These are phyloP conservation scores for Daldinia loculata DNA, from an alignment of 495 filamentous ascomycete species.

Conservation along the genomic window DNA sequence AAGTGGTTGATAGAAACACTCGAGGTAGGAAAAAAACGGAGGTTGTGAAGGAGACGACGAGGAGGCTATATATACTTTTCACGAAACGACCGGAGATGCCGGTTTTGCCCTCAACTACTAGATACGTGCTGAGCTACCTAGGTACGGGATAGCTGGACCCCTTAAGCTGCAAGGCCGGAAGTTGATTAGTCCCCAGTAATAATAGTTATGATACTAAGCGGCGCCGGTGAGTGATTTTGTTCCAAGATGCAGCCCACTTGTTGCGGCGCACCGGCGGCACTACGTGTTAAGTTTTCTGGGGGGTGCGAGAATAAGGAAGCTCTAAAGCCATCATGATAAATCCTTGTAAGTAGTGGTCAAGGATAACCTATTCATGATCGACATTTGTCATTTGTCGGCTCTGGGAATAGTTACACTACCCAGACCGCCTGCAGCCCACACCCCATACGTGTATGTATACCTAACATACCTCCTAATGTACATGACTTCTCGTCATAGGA, in stretches of 20 bases:
- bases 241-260: slow-evolving; percentile 29
- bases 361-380: slow-evolving; percentile 27
- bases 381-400: slow-evolving; percentile 33
- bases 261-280: slow-evolving; percentile 14
- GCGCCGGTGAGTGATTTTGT: slow-evolving; percentile 41
- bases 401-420: slow-evolving; percentile 29
- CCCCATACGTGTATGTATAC: neutral
- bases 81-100: slow-evolving; percentile 25
- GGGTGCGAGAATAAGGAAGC: slow-evolving; percentile 18
- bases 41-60: slow-evolving; percentile 7
- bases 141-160: slow-evolving; percentile 23
- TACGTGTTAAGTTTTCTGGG: neutral
- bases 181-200: slow-evolving; percentile 27
- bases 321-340: slow-evolving; percentile 4
- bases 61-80: slow-evolving; percentile 33
- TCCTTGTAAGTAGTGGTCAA: slow-evolving; percentile 16
- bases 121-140: slow-evolving; percentile 2
- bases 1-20: slow-evolving; percentile 16
- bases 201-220: slow-evolving; percentile 22
- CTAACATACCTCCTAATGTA: neutral
- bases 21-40: slow-evolving; percentile 8
- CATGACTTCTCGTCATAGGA: slow-evolving; percentile 19
- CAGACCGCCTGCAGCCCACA: slow-evolving; percentile 18
- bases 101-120: slow-evolving; percentile 2
- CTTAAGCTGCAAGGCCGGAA: slow-evolving; percentile 20